Evolutionary conservation across 495 filamentous ascomycete genomes (phyloP).

Genomic region (Neurospora sublineolata): DNA sequence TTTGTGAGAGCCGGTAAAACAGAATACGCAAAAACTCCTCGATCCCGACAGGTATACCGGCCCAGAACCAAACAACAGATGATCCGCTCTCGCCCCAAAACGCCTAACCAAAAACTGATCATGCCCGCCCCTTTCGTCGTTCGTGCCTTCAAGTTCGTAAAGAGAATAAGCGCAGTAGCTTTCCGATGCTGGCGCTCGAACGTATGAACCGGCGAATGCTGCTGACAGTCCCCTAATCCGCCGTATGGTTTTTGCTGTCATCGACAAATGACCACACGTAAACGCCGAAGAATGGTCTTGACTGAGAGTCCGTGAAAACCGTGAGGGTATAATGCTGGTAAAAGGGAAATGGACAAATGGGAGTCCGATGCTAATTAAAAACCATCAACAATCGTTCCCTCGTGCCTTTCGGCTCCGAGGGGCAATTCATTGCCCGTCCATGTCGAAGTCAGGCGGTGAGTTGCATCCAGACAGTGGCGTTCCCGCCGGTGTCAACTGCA

Average conservation of each 20-base stretch:
- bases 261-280: not conserved
- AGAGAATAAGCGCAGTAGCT: too few relatives aligned
- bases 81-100: not conserved
- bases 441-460: not conserved
- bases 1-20: not conserved
- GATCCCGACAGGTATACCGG: not conserved
- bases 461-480: conserved; percentile 24
- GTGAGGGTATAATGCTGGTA: not conserved
- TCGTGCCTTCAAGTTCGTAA: not conserved
- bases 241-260: not conserved
- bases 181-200: too few relatives aligned
- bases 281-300: not conserved
- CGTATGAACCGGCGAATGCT: too few relatives aligned
- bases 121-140: not conserved
- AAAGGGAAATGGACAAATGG: not conserved
- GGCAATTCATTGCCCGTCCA: not conserved
- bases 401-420: conserved; percentile 1
- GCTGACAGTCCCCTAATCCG: too few relatives aligned
- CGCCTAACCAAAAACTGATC: not conserved
- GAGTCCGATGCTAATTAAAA: too few relatives aligned
- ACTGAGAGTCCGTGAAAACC: not conserved
- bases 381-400: not conserved
- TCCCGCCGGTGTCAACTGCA: conserved; percentile 30
- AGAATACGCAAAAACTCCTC: not conserved
- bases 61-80: not conserved